phyloP scores from a whole-genome alignment of 164 flowering plant species.

The Dillenia suffruticosa region DNA sequence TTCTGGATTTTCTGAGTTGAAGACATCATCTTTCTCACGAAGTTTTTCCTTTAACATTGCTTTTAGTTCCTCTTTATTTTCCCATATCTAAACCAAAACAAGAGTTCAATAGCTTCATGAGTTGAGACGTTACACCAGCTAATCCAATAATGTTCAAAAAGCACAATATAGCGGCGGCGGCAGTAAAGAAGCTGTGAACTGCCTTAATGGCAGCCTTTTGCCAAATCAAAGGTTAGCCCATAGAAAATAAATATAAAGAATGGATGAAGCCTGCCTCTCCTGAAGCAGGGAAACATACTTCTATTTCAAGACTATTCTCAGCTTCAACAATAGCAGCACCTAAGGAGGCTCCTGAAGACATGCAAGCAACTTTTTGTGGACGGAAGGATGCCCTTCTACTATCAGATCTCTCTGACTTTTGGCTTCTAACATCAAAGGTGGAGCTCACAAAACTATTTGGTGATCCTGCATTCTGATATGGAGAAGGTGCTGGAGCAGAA shows the following conservation, averaged over 20 bases:
- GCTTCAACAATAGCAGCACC: slow-evolving; percentile 99
- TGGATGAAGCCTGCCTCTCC: slow-evolving; percentile 13
- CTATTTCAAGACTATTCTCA: slow-evolving; percentile 67
- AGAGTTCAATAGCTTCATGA: background rate
- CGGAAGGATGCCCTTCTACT: slow-evolving; percentile 23
- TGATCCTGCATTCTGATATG: slow-evolving; percentile 40
- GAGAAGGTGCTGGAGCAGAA: slow-evolving; percentile 68
- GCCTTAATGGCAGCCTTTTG: slow-evolving; percentile 12
- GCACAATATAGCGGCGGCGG: no score
- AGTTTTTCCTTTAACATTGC: slow-evolving; percentile 68
- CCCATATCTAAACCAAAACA: slow-evolving; percentile 32
- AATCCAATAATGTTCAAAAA: background rate
- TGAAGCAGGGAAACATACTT: slow-evolving; percentile 49
- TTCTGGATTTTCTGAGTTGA: slow-evolving; percentile 57
- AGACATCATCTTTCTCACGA: slow-evolving; percentile 78
- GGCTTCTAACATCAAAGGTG: slow-evolving; percentile 15
- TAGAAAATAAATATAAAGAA: slow-evolving; percentile 2
- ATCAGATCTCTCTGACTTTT: slow-evolving; percentile 20
- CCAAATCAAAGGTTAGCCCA: slow-evolving; percentile 7
- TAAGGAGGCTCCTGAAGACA: slow-evolving; percentile 57
- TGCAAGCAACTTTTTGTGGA: slow-evolving; percentile 49
- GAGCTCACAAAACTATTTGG: slow-evolving; percentile 9
- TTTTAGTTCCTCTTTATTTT: slow-evolving; percentile 88
- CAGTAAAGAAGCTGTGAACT: no score
- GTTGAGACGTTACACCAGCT: background rate